A percentile compares a stretch with the other conserved stretches of the same genome.
phyloP scores from a whole-genome alignment of 2,329 filamentous ascomycete species.

The Alternaria postmessia region DNA sequence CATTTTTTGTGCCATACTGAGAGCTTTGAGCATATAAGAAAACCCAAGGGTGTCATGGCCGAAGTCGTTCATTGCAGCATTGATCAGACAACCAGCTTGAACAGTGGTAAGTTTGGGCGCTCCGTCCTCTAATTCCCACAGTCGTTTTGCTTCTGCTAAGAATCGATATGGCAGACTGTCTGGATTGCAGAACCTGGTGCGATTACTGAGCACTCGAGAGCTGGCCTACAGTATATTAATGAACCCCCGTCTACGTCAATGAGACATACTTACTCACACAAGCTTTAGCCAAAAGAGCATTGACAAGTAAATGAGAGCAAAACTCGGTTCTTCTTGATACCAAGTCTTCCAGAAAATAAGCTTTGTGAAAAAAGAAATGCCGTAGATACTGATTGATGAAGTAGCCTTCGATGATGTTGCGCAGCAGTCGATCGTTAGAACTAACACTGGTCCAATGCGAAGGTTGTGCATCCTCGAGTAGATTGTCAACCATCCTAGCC shows the following conservation, averaged over 20 bases:
- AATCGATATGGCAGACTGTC: constrained; percentile 26
- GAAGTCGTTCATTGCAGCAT: constrained; percentile 14
- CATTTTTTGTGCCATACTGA: constrained; percentile 24
- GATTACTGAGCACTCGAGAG: constrained; percentile 9
- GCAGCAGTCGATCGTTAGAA: constrained; percentile 24
- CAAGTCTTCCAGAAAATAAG: constrained; percentile 31
- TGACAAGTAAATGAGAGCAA: constrained; percentile 31
- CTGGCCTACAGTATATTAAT: constrained; percentile 17
- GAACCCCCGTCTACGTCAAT: neutral
- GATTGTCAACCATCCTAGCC: constrained; percentile 27
- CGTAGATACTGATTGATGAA: constrained; percentile 22
- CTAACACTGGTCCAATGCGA: constrained; percentile 30
- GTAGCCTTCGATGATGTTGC: constrained; percentile 21
- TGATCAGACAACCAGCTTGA: constrained; percentile 25
- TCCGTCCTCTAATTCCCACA: constrained; percentile 27
- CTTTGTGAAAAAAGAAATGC: constrained; percentile 25
- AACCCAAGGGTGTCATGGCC: constrained; percentile 17
- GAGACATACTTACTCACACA: constrained; percentile 21
- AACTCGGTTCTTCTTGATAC: constrained; percentile 13
- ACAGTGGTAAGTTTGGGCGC: constrained; percentile 21
- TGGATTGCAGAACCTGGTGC: constrained; percentile 24
- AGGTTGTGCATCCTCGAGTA: constrained; percentile 18
- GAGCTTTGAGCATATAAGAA: constrained; percentile 17
- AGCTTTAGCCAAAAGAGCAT: constrained; percentile 30
- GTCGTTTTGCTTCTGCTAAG: constrained; percentile 29